Base-by-base conservation (phyloP, 2,329 filamentous ascomycete species). In the Fusarium agapanthi region DNA sequence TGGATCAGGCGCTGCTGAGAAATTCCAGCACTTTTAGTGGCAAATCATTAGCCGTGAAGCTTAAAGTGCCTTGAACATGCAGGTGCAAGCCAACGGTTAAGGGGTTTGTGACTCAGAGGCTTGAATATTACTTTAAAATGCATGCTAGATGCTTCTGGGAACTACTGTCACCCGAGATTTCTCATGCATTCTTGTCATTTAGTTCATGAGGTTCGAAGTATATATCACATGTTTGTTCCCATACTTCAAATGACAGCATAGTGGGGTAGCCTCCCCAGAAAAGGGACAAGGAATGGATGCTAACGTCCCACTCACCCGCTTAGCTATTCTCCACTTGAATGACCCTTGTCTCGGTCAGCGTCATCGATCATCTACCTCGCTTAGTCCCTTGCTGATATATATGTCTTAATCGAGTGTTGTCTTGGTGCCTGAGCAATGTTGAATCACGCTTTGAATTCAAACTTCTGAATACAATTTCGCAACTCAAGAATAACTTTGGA, bases 361-460 rank as follows among this genome's bases (percentile, higher is more conserved):
- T 73, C 71, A 73, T 73, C 47, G 70, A 72, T 67, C 54, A 71
- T 73, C 58, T 73, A 67, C 73, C 71, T 64, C 71, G 66, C 59
- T 51, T 61, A 55, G 50, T 59, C 53, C 53, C 57, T 59, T 43
- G 54, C 35, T 60, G 40, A 34, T 9, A 34, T 34, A 66, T 44
- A 58, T 64, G 41, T 58, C 61, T 35, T 47, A 40, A 69, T 41
- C 59, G 34, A 38, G 37, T 26, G 53, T 65, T 60, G 32, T 54
- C 32, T 50, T 60, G 43, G 40, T 67, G 24, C 15, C 51, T 65
- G 50, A 51, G 51, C 14, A 50, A 28, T 38, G 20, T 30, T 26
- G n/a, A 43, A 24, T 43, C 13, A 15, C 12, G 22, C 14, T 38
- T 51, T 51, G n/a, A 35, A n/a, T 51, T 26, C 35, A 38, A n/a